Base-by-base conservation (phyloP, 306 rosid genomes). In the Prunus fruticosa region DNA sequence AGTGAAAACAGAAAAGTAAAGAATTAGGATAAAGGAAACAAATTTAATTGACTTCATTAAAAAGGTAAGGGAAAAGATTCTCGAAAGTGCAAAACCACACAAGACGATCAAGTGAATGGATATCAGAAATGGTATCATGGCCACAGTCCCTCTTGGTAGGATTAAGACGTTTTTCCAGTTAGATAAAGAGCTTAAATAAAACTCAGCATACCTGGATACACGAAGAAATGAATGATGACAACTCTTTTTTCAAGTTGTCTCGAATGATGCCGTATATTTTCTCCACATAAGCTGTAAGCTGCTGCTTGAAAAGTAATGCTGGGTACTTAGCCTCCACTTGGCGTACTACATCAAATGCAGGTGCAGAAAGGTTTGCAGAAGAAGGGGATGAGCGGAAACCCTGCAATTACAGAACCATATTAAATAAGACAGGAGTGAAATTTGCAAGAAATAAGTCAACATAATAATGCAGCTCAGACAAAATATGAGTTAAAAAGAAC, bases 271-370 rank as follows among this genome's bases (percentile, higher is more conserved):
- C 99, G 6, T 93, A 96, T 86, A 96, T 93, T 91, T 96, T 96
- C 85, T 96, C 99, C 52, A 96, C 99, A 82, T 91, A 96, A 73
- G 99, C 99, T 34, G 98, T 96, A 79, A 96, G 96, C 88, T 96
- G 99, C 88, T 96, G 99, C 93, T 93, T 96, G 88, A 96, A 96
- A 75, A 96, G 91, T 83, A 96, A 96, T 74, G 99, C 99, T 43
- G 99, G 99, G 80, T 96, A 93, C 78, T 96, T 96, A 46, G 98
- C 99, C 72, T 96, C 99, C 51, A 96, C 98, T 81, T 92, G 93
- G 73, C 96, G 92, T 19, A 93, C 88, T 57, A 91, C 87, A 16
- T 96, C 96, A 38, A 81, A 69, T 52, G 89, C 75, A 47, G 97
- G 82, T 47, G 86, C 82, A 72, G 91, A 80, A 81, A 96, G 96